A percentile compares a stretch with the other conserved stretches of the same genome.
Evolutionary conservation across 139 green algal genomes (phyloP).

Genomic region (Axilococcus clingmanii): DNA sequence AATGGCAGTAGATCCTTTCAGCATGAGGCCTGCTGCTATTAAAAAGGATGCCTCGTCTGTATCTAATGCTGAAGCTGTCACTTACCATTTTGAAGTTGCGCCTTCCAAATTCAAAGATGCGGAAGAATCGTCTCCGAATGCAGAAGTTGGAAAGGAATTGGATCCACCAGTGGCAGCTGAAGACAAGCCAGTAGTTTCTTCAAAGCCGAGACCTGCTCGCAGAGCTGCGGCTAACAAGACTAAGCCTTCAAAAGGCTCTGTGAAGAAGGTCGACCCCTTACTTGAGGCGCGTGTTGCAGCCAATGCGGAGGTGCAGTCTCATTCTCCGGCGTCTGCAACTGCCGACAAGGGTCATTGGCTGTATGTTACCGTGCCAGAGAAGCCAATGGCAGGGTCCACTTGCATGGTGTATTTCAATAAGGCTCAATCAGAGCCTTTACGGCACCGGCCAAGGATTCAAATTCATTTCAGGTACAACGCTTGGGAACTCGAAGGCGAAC

Average conservation of each 20-base stretch:
- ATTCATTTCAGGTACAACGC: constrained; percentile 57
- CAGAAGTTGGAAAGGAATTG: too few species aligned
- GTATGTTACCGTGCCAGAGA: constrained; percentile 55
- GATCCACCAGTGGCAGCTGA: too few species aligned
- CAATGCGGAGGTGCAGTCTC: constrained; percentile 1
- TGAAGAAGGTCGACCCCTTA: not conserved
- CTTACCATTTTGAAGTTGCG: too few species aligned
- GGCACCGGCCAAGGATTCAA: constrained; percentile 26
- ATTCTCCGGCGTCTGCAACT: constrained; percentile 1
- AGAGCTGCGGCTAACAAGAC: not conserved
- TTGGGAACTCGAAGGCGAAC: constrained; percentile 48
- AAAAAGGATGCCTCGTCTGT: not conserved
- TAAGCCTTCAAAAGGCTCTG: too few species aligned
- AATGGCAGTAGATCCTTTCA: not conserved
- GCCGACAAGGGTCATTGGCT: constrained; percentile 42
- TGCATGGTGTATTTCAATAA: constrained; percentile 58
- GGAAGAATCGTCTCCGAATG: too few species aligned
- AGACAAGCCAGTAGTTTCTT: too few species aligned
- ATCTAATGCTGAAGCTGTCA: not conserved
- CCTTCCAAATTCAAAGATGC: too few species aligned
- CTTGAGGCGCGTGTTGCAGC: not conserved
- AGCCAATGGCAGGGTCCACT: constrained; percentile 49
- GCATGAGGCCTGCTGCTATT: not conserved
- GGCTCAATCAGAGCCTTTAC: constrained; percentile 43
- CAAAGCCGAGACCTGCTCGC: not conserved